Evolutionary conservation across 371 early-diverging fungal genomes (phyloP), one percentile per base, ranked within the genome.

Genomic region (Syncephalastrum monosporum): DNA sequence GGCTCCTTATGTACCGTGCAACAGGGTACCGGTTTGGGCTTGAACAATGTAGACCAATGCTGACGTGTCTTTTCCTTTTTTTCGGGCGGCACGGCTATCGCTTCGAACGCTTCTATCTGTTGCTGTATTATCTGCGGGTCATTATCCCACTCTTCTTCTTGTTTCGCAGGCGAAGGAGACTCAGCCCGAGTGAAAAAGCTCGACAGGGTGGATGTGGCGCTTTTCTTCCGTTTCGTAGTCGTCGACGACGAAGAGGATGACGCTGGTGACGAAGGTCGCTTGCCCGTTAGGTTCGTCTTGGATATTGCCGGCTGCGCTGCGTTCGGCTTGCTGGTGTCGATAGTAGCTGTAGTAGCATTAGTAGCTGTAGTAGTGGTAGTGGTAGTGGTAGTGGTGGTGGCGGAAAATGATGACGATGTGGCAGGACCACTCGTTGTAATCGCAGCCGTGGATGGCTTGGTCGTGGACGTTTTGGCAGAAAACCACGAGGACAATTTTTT

Each of bases 1-100:
- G 81, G 76, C 56, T 79, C 82, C n/a, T 77, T 71, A 65, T 92
- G 92, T 33, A 79, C 71, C 27, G 58, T 64, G 65, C 92, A 91
- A 12, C 56, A 64, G 0, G 92, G 91, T 13, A 75, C 61, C 21
- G 65, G 53, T 1, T 63, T 73, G 16, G 81, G 75, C 13, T 57
- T 61, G 57, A 91, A 81, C 8, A 90, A 51, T 3, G 63, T 60
- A n/a, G 74, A 74, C 92, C 92, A 91, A 25, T 33, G 6, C 10
- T 33, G 38, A 6, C 38, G 38, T 0, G 38, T 2, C 12, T 33
- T 33, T 12, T 33, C 38, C 38, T 10, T 33, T 33, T 33, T 12
- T 33, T 33, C 25, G 16, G 54, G 54, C 5, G 60, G 42, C 38
- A 13, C n/a, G 4, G 50, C 6, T 12, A 44, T 14, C 29, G 13